Evolutionary conservation across 1,284 basidiomycete genomes (phyloP).

Genomic region (Cryptococcus sp.): DNA sequence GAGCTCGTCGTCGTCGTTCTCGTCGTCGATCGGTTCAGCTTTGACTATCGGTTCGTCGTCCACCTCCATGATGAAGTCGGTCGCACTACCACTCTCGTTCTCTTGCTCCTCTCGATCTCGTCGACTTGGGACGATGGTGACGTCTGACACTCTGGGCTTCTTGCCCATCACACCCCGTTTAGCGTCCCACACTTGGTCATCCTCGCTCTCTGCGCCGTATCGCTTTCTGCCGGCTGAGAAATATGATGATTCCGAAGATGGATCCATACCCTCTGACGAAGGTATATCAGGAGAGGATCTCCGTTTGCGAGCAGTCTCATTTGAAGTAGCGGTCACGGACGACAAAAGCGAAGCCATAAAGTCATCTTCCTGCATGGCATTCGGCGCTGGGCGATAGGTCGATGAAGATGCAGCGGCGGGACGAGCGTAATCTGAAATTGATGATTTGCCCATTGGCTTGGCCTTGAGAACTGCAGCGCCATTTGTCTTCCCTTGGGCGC

Average conservation of each 20-base stretch:
- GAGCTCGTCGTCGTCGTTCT: constrained; percentile 45
- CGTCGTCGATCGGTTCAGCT: constrained; percentile 53
- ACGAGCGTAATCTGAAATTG: constrained; percentile 44
- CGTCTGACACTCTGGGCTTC: constrained; percentile 46
- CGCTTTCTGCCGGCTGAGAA: constrained; percentile 33
- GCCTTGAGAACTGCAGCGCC: constrained; percentile 29
- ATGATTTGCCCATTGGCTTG: constrained; percentile 57
- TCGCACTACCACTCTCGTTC: constrained; percentile 34
- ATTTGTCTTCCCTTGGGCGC: constrained; percentile 23
- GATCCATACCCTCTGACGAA: constrained; percentile 38
- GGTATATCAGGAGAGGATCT: constrained; percentile 64
- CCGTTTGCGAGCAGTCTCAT: constrained; percentile 63
- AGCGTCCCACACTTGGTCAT: constrained; percentile 51
- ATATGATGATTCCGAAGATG: constrained; percentile 59
- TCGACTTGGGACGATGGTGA: constrained; percentile 28
- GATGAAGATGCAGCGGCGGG: constrained; percentile 59
- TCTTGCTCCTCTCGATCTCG: constrained; percentile 21
- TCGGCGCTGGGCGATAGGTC: constrained; percentile 73
- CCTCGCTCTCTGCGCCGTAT: constrained; percentile 53
- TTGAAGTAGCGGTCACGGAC: constrained; percentile 37
- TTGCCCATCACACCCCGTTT: constrained; percentile 42
- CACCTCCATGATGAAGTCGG: constrained; percentile 31
- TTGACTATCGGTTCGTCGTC: constrained; percentile 42
- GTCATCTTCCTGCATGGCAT: constrained; percentile 75
- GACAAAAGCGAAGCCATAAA: constrained; percentile 76